These are phyloP conservation scores for Firmiana major DNA, from an alignment of 345 rosid species.

Conservation along the genomic window DNA sequence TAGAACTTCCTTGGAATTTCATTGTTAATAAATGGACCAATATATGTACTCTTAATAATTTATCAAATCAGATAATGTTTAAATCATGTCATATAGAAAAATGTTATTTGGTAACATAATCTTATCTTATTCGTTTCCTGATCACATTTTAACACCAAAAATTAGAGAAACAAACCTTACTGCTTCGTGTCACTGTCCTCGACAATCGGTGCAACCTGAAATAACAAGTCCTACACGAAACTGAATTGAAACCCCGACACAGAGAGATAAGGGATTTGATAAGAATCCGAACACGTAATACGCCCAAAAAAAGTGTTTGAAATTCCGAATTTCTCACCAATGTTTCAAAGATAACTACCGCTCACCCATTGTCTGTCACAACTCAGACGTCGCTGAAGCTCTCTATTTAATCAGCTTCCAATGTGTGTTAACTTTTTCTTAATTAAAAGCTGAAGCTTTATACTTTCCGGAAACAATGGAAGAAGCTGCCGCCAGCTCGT, in stretches of 20 bases:
- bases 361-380: too few species aligned
- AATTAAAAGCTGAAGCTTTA: not conserved
- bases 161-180: too few species aligned
- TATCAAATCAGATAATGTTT: too few species aligned
- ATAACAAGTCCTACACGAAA: not conserved
- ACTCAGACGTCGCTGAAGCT: not conserved
- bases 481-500: conserved; percentile 1
- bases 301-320: not conserved
- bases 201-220: too few species aligned
- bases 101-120: too few species aligned
- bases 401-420: not conserved
- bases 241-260: not conserved
- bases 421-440: not conserved
- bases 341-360: not conserved
- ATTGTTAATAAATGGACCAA: too few species aligned
- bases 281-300: not conserved
- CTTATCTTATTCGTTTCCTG: too few species aligned
- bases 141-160: too few species aligned
- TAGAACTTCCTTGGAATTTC: too few species aligned
- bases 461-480: conserved; percentile 38
- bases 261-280: not conserved
- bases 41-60: too few species aligned
- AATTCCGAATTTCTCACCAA: not conserved
- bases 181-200: too few species aligned
- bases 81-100: too few species aligned